A percentile compares a stretch with the other conserved stretches of the same genome.
Conservation (phyloP, 495 filamentous ascomycete genomes). For the Cercophora newfieldiana region DNA sequence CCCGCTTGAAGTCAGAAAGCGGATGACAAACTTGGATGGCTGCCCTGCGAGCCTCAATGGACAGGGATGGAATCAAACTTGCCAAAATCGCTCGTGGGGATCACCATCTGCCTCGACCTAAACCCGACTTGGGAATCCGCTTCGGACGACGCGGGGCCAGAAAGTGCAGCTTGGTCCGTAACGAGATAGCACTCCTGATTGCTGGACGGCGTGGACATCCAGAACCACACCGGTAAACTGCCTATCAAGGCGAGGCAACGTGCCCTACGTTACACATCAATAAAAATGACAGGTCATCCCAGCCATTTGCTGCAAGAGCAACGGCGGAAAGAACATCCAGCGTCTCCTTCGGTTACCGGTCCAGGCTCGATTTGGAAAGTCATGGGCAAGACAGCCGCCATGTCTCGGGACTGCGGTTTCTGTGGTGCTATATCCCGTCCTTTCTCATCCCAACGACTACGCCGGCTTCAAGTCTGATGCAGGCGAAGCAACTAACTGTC, state of each 20-base stretch:
- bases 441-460: background rate
- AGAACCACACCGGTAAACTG: constrained; percentile 9
- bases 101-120: constrained; percentile 7
- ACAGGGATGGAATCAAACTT: constrained; percentile 3
- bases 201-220: constrained; percentile 5
- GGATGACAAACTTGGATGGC: background rate
- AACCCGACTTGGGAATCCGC: constrained; percentile 11
- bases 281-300: constrained; percentile 20
- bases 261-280: constrained; percentile 2
- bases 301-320: constrained; percentile 8
- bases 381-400: constrained; percentile 5
- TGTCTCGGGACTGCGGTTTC: constrained; percentile 17
- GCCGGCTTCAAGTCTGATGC: background rate
- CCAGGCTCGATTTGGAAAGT: constrained; percentile 10
- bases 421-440: background rate
- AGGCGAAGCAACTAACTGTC: background rate
- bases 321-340: constrained; percentile 14
- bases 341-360: constrained; percentile 12
- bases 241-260: constrained; percentile 20
- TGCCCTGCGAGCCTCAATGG: constrained; percentile 8
- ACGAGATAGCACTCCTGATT: background rate
- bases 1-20: background rate
- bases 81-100: background rate
- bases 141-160: background rate
- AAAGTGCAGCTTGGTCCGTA: constrained; percentile 3